Evolutionary conservation across 805 yeast genomes (phyloP), one percentile per base, ranked within the genome.

Genomic region (Ogataea pini): DNA sequence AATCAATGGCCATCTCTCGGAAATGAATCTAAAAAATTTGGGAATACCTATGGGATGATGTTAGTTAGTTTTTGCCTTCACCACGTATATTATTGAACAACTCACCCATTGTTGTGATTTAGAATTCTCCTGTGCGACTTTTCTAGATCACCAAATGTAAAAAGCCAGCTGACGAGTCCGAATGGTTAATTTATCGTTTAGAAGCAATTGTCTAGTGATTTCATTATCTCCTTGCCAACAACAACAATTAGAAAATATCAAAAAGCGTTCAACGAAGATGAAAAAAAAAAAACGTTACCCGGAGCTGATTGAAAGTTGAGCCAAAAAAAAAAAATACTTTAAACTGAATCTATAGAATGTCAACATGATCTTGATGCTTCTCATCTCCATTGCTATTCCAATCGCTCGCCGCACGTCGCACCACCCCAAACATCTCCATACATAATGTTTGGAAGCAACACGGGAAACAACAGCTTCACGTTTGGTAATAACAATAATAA

Each of bases 1-100:
- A 56, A 91, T 90, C 75, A 86, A 76, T 27, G 99, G 99, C 97
- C 98, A 94, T 82, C 99, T 83, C 72, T 94, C 98, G 42, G 97
- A 89, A 73, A 94, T 90, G 75, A 89, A 92, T 71, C 97, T 82
- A 69, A 89, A 94, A 67, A 92, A 94, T 64, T 94, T 94, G 48
- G 99, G 99, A 65, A 94, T 92, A 77, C 98, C 98, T 86, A 4
- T 31, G 18, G 24, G 14, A 4, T 7, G 37, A 16, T 18, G 10
- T 5, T 17, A 32, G 17, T 32, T 17, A 17, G 4, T 34, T 9
- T 34, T 34, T 20, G 22, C 37, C 37, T 17, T 20, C 14, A 7
- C 5, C 6, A 9, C 76, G 73, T 24, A 38, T 31, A 46, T 44
- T 29, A 33, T 40, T 33, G 18, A n/a, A 5, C 18, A 34, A n/a